Conservation (phyloP, 345 rosid species). For the Bretschneidera sinensis region DNA sequence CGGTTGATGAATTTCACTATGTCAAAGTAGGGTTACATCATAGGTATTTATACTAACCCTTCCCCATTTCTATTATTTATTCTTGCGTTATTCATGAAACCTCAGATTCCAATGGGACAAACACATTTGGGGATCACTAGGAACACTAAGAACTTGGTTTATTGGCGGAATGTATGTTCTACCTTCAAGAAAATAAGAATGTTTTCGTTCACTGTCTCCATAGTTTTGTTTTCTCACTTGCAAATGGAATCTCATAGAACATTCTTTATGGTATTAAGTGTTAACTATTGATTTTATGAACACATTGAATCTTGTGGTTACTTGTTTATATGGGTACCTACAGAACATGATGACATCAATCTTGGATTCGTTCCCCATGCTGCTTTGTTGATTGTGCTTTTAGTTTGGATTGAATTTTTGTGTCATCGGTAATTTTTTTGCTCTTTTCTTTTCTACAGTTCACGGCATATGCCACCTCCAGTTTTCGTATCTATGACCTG, state of each 20-base stretch:
- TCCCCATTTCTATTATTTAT: not conserved
- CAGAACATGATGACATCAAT: too few species aligned
- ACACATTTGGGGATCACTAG: too few species aligned
- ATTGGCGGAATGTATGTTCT: not conserved
- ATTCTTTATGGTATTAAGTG: not conserved
- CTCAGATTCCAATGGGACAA: constrained; percentile 29
- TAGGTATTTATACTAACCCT: too few species aligned
- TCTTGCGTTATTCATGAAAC: not conserved
- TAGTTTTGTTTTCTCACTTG: too few species aligned
- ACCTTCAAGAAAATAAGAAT: not conserved
- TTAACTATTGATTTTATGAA: not conserved
- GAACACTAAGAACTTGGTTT: not conserved
- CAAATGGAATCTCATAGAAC: not conserved
- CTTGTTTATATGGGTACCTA: not conserved
- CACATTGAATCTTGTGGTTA: not conserved
- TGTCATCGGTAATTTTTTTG: not conserved
- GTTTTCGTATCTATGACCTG: not conserved
- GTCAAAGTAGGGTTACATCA: too few species aligned
- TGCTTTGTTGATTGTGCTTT: too few species aligned
- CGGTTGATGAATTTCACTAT: too few species aligned
- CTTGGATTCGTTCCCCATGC: too few species aligned
- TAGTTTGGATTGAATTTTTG: too few species aligned
- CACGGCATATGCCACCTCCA: not conserved
- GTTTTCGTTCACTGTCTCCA: not conserved
- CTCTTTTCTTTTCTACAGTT: not conserved